Evolutionary conservation across 1,284 basidiomycete species (phyloP).

Genomic region (Bjerkandera adusta): DNA sequence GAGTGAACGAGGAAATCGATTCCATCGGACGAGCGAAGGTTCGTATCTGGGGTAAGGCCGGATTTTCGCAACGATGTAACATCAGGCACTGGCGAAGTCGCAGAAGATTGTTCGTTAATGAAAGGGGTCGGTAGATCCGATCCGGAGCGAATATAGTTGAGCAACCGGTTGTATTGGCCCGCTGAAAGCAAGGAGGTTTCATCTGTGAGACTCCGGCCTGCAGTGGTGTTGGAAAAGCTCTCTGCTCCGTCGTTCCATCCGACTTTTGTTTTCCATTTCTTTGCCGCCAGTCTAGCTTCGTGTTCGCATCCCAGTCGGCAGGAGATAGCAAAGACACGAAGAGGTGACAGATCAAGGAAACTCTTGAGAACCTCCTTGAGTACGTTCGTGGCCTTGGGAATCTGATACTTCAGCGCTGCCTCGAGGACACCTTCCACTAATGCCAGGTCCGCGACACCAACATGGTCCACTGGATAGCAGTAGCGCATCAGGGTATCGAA

Average conservation of each 20-base stretch:
- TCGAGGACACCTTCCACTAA: background rate
- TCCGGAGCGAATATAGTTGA: conserved; percentile 13
- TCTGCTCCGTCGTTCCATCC: background rate
- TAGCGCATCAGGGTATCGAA: conserved; percentile 27
- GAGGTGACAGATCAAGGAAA: background rate
- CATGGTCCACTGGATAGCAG: conserved; percentile 25
- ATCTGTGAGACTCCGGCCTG: conserved; percentile 6
- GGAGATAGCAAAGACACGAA: background rate
- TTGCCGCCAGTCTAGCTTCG: conserved; percentile 4
- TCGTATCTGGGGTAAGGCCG: background rate
- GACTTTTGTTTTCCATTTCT: background rate
- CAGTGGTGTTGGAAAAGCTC: background rate
- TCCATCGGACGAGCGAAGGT: conserved; percentile 1
- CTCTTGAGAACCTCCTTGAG: background rate
- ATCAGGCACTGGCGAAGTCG: too few species aligned
- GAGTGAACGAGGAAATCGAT: conserved; percentile 4
- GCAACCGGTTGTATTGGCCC: conserved; percentile 10
- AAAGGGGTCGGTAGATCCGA: too few species aligned
- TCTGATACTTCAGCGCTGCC: conserved; percentile 9
- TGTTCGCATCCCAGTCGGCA: conserved; percentile 2
- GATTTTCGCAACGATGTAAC: too few species aligned
- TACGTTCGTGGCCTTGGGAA: background rate
- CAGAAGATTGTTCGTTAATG: too few species aligned
- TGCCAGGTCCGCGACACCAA: background rate
- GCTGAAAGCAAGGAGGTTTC: conserved; percentile 14